A percentile compares a stretch with the other conserved stretches of the same genome.
Evolutionary conservation across 495 filamentous ascomycete genomes (phyloP).

Genomic region (Tuber aestivum): DNA sequence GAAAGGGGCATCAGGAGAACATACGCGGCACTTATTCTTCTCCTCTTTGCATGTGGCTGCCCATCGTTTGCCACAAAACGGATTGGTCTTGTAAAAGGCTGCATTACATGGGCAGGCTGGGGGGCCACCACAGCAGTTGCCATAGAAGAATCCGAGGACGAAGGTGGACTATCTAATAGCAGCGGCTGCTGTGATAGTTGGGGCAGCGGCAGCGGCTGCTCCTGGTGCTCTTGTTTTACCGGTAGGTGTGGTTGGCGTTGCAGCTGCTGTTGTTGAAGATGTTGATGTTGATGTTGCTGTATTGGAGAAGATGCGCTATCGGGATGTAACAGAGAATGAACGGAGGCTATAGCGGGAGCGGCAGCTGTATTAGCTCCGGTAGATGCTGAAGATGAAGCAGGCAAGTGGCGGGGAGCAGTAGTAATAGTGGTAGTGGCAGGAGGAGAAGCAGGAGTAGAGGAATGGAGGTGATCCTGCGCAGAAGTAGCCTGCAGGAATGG

Average conservation of each 20-base stretch:
- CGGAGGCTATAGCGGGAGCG: background rate
- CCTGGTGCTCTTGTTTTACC: constrained; percentile 16
- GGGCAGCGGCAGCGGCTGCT: background rate
- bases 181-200: constrained; percentile 19
- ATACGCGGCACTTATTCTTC: constrained; percentile 76
- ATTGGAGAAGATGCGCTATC: constrained; percentile 18
- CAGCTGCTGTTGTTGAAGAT: constrained; percentile 1
- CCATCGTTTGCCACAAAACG: constrained; percentile 78
- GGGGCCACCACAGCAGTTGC: constrained; percentile 33
- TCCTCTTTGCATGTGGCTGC: constrained; percentile 70
- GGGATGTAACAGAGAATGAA: constrained; percentile 9
- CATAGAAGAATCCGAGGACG: constrained; percentile 26
- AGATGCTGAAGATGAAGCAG: background rate
- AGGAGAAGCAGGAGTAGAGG: background rate
- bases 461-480: background rate
- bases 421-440: background rate
- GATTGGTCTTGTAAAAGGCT: constrained; percentile 51
- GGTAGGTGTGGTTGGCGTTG: constrained; percentile 3
- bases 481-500: constrained; percentile 21
- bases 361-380: background rate
- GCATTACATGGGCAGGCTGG: constrained; percentile 33
- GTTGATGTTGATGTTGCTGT: constrained; percentile 14
- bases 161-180: constrained; percentile 13
- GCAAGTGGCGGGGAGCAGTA: constrained; percentile 9
- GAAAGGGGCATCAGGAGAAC: constrained; percentile 40